Evolutionary conservation across 768 basidiomycete genomes (phyloP).

Genomic region (Lentinula sp.): DNA sequence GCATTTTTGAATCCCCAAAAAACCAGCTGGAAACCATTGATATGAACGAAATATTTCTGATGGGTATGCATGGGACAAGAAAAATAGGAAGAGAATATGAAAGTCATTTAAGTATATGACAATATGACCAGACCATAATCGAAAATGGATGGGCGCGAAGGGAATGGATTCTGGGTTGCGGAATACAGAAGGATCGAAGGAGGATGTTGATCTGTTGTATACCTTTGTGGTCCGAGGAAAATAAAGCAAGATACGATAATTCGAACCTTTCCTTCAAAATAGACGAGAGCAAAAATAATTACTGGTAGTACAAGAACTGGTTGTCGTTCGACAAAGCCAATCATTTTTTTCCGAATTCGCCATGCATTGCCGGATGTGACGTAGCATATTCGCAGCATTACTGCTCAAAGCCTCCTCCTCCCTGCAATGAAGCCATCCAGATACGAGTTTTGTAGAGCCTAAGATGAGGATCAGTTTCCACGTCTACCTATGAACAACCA

Average conservation of each 20-base stretch:
- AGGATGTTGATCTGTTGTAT: background rate
- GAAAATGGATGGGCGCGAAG: background rate
- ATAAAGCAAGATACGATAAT: background rate
- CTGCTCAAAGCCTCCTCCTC: slow-evolving; percentile 19
- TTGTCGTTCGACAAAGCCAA: background rate
- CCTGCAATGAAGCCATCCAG: slow-evolving; percentile 88
- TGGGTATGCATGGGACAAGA: background rate
- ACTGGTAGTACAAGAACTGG: background rate
- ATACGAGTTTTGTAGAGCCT: slow-evolving; percentile 92
- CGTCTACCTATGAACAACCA: background rate
- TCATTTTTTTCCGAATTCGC: background rate
- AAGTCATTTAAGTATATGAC: background rate
- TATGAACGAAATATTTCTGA: background rate
- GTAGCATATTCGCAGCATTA: background rate
- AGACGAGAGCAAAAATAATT: background rate
- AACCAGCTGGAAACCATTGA: background rate
- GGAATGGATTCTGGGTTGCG: background rate
- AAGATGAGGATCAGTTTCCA: background rate
- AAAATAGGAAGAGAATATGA: background rate
- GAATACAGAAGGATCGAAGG: background rate
- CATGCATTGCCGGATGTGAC: background rate
- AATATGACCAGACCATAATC: background rate
- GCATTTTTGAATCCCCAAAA: background rate
- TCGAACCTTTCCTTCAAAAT: background rate
- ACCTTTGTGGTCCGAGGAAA: background rate